Evolutionary conservation across 768 basidiomycete genomes (phyloP).

Genomic region (Trametes villosa): DNA sequence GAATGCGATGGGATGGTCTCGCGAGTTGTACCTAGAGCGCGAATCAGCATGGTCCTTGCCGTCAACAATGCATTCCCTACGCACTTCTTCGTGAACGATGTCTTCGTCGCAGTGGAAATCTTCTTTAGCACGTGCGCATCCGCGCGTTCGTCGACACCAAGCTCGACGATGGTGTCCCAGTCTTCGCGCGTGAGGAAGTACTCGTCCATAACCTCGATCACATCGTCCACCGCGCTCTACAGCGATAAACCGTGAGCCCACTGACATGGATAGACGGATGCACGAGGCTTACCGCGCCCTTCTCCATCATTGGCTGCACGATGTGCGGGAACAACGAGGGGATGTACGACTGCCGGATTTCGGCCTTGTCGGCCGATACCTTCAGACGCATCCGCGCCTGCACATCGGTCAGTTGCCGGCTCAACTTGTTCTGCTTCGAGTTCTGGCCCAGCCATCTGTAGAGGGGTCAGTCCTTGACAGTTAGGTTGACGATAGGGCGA

Average conservation of each 20-base stretch:
- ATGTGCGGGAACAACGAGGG: conserved; percentile 86
- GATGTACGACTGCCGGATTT: conserved; percentile 91
- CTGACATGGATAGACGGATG: background rate
- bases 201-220: conserved; percentile 90
- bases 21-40: conserved; percentile 75
- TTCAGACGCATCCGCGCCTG: conserved; percentile 95
- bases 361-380: conserved; percentile 86
- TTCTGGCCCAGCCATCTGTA: conserved; percentile 96
- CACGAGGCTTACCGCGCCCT: conserved; percentile 65
- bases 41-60: background rate
- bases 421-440: conserved; percentile 86
- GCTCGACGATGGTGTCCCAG: conserved; percentile 94
- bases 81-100: conserved; percentile 84
- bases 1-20: conserved; percentile 94
- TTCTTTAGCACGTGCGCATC: conserved; percentile 82
- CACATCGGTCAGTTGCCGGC: conserved; percentile 81
- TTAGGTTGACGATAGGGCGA: too few species aligned
- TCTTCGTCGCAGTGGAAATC: conserved; percentile 80
- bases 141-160: conserved; percentile 82
- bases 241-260: too few species aligned
- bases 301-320: conserved; percentile 75
- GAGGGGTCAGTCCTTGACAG: background rate
- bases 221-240: conserved; percentile 77
- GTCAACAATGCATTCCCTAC: conserved; percentile 28
- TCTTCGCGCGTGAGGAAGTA: conserved; percentile 94